Evolutionary conservation across 768 basidiomycete species (phyloP).

Genomic region (Auriculariales sp.): DNA sequence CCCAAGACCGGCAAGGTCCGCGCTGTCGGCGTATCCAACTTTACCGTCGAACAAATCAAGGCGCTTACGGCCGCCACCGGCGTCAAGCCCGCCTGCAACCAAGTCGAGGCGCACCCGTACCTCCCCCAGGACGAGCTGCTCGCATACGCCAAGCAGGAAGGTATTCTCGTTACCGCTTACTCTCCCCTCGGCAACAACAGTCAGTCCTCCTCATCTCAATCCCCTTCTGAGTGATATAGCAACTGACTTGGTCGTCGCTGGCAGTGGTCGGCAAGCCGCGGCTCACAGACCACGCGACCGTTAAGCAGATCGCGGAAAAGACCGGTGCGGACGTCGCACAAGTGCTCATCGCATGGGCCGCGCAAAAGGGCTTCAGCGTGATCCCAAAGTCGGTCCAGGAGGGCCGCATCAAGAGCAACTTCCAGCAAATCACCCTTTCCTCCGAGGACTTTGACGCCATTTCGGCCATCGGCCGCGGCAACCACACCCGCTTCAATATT

Average conservation of each 20-base stretch:
- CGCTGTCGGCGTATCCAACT: slow-evolving; percentile 75
- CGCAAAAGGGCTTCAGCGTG: slow-evolving; percentile 58
- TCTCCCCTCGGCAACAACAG: slow-evolving; percentile 70
- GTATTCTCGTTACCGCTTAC: slow-evolving; percentile 58
- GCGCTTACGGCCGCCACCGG: slow-evolving; percentile 55
- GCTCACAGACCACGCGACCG: slow-evolving; percentile 50
- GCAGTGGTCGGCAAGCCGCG: slow-evolving; percentile 47
- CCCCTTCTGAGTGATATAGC: slow-evolving; percentile 3
- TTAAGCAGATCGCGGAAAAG: slow-evolving; percentile 47
- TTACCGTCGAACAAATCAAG: slow-evolving; percentile 48
- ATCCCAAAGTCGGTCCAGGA: slow-evolving; percentile 63
- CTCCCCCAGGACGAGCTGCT: slow-evolving; percentile 63
- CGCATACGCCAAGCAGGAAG: slow-evolving; percentile 50
- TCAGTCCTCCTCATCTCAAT: slow-evolving; percentile 16
- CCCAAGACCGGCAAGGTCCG: slow-evolving; percentile 55
- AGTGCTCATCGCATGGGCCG: slow-evolving; percentile 73
- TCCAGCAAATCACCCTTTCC: slow-evolving; percentile 54
- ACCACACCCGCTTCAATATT: slow-evolving; percentile 43
- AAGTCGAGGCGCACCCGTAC: slow-evolving; percentile 73
- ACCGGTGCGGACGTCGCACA: slow-evolving; percentile 60
- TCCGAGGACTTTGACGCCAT: slow-evolving; percentile 54
- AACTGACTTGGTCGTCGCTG: neutral
- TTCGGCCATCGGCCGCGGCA: slow-evolving; percentile 31
- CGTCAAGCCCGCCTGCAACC: slow-evolving; percentile 63
- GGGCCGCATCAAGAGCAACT: slow-evolving; percentile 62